Conservation (phyloP, 306 rosid genomes). For the Myrica gale region DNA sequence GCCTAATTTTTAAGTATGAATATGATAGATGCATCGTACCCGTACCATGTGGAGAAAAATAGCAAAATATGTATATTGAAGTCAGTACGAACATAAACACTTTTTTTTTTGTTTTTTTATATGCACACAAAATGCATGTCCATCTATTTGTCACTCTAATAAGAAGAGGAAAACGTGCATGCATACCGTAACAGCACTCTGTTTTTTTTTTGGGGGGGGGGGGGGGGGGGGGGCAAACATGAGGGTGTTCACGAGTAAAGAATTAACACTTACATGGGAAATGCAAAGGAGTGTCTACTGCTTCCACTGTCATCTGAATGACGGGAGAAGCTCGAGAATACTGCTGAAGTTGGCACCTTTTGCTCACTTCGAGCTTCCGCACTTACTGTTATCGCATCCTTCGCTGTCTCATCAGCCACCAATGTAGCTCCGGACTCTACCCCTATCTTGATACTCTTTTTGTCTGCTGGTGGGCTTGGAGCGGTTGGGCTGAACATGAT, state of each 20-base stretch:
- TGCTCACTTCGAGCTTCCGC: constrained; percentile 16
- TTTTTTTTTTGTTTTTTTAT: too few relatives aligned
- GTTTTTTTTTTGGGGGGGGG: too few relatives aligned
- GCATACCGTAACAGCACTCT: not conserved
- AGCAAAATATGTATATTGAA: too few relatives aligned
- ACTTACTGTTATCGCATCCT: constrained; percentile 11
- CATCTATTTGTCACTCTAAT: not conserved
- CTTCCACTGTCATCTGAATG: constrained; percentile 38
- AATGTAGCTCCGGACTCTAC: constrained; percentile 25
- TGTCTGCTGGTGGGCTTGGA: constrained; percentile 26
- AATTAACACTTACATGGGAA: constrained; percentile 57
- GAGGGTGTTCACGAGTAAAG: not conserved
- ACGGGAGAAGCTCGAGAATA: constrained; percentile 30
- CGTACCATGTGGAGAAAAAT: not conserved
- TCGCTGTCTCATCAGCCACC: constrained; percentile 24
- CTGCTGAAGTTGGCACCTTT: constrained; percentile 20
- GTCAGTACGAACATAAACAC: not conserved
- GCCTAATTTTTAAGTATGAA: not conserved
- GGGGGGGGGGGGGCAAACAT: too few relatives aligned
- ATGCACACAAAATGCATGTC: constrained; percentile 12
- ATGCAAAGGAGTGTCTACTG: constrained; percentile 40
- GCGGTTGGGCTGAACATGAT: constrained; percentile 26
- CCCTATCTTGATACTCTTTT: constrained; percentile 12
- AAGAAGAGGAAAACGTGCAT: not conserved
- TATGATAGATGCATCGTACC: constrained; percentile 6